Percentiles rank a stretch among this genome's conserved stretches.
Conservation (phyloP, 108 stramenopile species). For the Cyclotella baltica region DNA sequence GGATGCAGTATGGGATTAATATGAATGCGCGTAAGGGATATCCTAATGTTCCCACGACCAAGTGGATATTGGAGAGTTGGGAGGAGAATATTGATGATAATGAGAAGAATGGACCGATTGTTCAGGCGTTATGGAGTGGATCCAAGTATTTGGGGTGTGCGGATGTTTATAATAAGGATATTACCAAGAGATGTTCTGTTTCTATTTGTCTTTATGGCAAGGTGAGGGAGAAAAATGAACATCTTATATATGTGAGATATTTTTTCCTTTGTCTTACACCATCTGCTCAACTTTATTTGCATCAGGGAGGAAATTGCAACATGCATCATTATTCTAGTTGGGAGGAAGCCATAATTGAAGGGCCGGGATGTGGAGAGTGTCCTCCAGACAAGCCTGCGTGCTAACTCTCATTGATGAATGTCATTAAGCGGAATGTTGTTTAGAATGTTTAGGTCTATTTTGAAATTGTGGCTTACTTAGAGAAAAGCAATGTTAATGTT, state of each 20-base stretch:
- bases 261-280: no score
- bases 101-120: background rate
- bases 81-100: conserved; percentile 1
- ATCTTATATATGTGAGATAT: background rate
- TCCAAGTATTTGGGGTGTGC: conserved; percentile 14
- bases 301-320: conserved; percentile 18
- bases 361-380: conserved; percentile 20
- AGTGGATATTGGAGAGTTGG: conserved; percentile 4
- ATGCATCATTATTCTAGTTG: background rate
- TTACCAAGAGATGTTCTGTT: background rate
- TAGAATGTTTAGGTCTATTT: no score
- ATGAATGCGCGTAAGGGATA: background rate
- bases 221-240: background rate
- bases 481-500: no score
- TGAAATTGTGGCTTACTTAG: no score
- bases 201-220: conserved; percentile 17
- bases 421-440: no score
- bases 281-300: background rate
- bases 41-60: background rate
- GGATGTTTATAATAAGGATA: conserved; percentile 9
- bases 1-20: background rate
- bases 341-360: conserved; percentile 6
- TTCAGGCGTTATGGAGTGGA: conserved; percentile 15
- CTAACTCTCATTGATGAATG: no score
- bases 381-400: background rate